Conservation (phyloP, 2,329 filamentous ascomycete species). For the Fusarium penzigii region DNA sequence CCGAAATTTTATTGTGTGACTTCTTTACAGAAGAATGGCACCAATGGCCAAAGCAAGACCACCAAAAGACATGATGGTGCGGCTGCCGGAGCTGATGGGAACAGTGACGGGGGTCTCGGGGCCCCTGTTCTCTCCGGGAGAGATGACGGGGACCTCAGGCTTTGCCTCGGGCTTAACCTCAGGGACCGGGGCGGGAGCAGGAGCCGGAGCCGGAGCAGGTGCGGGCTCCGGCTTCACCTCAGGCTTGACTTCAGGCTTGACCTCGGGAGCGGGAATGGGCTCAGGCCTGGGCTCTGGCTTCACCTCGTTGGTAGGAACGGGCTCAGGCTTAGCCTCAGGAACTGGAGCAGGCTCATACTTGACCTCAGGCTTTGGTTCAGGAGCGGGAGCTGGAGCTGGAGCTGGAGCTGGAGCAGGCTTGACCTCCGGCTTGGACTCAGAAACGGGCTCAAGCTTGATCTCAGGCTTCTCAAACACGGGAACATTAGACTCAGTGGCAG, state of each 20-base stretch:
- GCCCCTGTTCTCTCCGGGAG: neutral
- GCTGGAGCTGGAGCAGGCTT: neutral
- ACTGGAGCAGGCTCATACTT: no score
- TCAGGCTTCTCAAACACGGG: no score
- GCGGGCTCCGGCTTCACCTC: constrained; percentile 3
- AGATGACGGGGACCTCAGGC: constrained; percentile 1
- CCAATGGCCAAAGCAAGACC: constrained; percentile 15
- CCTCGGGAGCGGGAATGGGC: neutral
- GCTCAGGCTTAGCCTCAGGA: neutral
- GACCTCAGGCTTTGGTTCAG: neutral
- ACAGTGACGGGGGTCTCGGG: constrained; percentile 16
- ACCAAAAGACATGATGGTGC: constrained; percentile 12
- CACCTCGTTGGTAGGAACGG: neutral
- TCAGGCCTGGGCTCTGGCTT: constrained; percentile 3
- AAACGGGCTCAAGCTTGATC: no score
- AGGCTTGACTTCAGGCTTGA: constrained; percentile 7
- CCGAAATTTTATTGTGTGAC: neutral
- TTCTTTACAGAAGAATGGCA: constrained; percentile 17
- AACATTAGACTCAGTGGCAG: no score
- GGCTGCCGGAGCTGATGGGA: constrained; percentile 18
- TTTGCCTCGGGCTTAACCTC: neutral
- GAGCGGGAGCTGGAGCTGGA: neutral
- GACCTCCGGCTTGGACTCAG: no score
- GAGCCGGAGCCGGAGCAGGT: constrained; percentile 3
- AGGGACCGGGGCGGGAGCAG: constrained; percentile 9